Base-by-base conservation (phyloP, 208 protist genomes). In the Herpetomonas tarakana region DNA sequence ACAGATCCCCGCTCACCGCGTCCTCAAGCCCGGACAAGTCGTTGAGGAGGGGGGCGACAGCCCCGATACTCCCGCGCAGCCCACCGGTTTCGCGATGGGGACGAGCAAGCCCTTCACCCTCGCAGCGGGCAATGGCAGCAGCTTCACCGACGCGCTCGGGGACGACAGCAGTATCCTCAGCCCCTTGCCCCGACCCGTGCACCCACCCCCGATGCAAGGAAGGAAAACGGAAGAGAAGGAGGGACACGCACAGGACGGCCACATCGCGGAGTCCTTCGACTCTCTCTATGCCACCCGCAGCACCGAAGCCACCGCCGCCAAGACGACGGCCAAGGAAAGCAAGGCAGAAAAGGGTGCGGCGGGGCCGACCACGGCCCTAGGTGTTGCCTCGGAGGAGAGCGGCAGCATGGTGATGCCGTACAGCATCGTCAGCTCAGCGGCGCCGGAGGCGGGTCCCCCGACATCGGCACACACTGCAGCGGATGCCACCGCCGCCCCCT, bases 121-220 rank as follows among this genome's bases (percentile, higher is more conserved):
- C n/a, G n/a, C n/a, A n/a, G n/a, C n/a, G n/a, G n/a, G n/a, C n/a
- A n/a, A n/a, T n/a, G n/a, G n/a, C n/a, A n/a, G n/a, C n/a, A n/a
- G n/a, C n/a, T n/a, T n/a, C n/a, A n/a, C n/a, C n/a, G n/a, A n/a
- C n/a, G n/a, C n/a, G n/a, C n/a, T n/a, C n/a, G n/a, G n/a, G n/a
- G n/a, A n/a, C n/a, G 35, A 35, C 31, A 46, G 55, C 62, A 68
- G 60, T n/a, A 74, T 62, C 38, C 45, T 74, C 53, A 82, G 71
- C 25, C 70, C 70, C 6, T 28, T 78, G 31, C 70, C 70, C 0
- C 66, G 67, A 0, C 71, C 67, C 18, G 62, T 77, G 52, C 22
- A 39, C 3, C 39, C 56, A 0, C 18, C 14, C 6, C 3, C 59
- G 27, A 52, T 22, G 6, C 19, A n/a, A 12, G 55, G 54, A 14